Conservation (phyloP, 257 asterid genomes). For the Fraxinus americana region DNA sequence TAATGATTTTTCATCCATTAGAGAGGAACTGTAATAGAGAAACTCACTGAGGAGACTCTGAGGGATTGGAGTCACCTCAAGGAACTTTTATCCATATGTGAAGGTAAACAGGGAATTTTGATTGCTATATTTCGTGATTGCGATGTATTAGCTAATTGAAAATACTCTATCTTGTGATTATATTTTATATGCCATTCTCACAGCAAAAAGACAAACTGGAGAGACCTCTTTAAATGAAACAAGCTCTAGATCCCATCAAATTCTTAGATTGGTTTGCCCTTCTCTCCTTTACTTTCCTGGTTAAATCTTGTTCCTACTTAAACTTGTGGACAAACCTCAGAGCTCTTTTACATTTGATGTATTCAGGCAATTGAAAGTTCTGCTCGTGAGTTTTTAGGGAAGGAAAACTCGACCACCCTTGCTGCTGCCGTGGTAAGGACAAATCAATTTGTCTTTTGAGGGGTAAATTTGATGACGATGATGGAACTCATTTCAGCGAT, state of each 20-base stretch:
- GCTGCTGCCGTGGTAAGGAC: slow-evolving; percentile 89
- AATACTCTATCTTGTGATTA: slow-evolving; percentile 8
- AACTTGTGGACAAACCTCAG: not conserved
- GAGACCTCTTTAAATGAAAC: slow-evolving; percentile 89
- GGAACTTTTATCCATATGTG: slow-evolving; percentile 86
- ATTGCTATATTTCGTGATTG: slow-evolving; percentile 1
- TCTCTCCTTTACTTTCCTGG: slow-evolving; percentile 17
- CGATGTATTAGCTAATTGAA: not conserved
- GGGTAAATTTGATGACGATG: slow-evolving; percentile 21
- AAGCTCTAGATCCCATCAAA: slow-evolving; percentile 99
- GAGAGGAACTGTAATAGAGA: slow-evolving; percentile 93
- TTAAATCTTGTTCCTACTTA: not conserved
- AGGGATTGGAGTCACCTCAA: slow-evolving; percentile 90
- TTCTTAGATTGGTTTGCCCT: slow-evolving; percentile 86
- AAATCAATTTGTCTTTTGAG: slow-evolving; percentile 20
- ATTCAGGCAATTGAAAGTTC: slow-evolving; percentile 96
- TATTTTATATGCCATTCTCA: slow-evolving; percentile 22
- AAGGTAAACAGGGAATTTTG: slow-evolving; percentile 49
- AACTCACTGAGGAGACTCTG: slow-evolving; percentile 92
- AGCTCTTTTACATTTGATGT: not conserved
- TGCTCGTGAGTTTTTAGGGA: slow-evolving; percentile 92
- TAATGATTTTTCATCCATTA: slow-evolving; percentile 36
- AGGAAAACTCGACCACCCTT: slow-evolving; percentile 94
- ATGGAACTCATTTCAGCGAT: slow-evolving; percentile 24
- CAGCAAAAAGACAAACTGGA: slow-evolving; percentile 88